A percentile compares a stretch with the other conserved stretches of the same genome.
Conservation (phyloP, 441 rosid species). For the Lagerstroemia fauriei region DNA sequence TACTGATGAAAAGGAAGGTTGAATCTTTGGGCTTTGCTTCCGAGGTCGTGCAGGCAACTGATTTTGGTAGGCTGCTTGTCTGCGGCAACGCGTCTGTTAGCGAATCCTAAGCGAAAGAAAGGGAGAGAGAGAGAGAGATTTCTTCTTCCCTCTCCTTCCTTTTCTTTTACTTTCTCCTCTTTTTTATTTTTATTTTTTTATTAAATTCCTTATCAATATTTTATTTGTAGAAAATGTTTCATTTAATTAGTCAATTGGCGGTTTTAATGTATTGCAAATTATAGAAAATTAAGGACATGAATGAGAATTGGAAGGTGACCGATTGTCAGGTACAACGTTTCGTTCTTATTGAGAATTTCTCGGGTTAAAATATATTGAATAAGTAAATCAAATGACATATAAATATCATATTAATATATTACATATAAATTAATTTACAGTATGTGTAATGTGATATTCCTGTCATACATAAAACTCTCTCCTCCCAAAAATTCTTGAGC, state of each 20-base stretch:
- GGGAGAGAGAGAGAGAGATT: neutral
- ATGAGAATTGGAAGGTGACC: no score
- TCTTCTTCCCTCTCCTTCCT: neutral
- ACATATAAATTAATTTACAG: no score
- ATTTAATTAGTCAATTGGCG: neutral
- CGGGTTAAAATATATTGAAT: no score
- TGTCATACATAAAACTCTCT: no score
- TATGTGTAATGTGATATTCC: no score
- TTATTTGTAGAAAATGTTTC: neutral
- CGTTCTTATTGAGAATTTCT: no score
- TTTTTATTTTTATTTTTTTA: slow-evolving; percentile 5
- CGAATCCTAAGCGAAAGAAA: neutral
- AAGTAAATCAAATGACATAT: no score
- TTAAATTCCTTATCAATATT: neutral
- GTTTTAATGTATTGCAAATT: neutral
- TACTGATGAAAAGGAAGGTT: neutral
- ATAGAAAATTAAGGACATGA: neutral
- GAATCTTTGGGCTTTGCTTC: neutral
- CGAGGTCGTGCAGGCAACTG: slow-evolving; percentile 42
- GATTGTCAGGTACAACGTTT: neutral
- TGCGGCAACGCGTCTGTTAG: slow-evolving; percentile 28
- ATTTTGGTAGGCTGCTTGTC: slow-evolving; percentile 16
- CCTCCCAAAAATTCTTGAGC: no score
- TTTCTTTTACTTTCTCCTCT: neutral
- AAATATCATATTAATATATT: no score